These are phyloP conservation scores for Populus euphratica DNA, from an alignment of 345 rosid species.

Conservation along the genomic window DNA sequence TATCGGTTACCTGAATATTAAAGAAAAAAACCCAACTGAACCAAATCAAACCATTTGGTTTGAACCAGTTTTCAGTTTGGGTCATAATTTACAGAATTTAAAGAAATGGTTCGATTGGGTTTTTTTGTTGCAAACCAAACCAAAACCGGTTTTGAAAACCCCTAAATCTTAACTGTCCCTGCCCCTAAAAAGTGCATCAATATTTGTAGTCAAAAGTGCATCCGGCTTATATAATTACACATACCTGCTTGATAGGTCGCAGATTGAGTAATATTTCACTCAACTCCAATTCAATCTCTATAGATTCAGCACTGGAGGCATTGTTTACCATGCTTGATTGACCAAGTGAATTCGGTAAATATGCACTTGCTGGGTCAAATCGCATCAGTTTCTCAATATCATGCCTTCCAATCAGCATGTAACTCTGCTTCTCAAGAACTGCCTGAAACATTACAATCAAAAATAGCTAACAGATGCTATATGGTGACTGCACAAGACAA, in stretches of 20 bases:
- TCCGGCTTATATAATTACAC: neutral
- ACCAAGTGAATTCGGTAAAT: constrained; percentile 56
- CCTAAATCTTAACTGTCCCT: neutral
- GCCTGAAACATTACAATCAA: constrained; percentile 60
- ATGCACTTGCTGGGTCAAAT: constrained; percentile 68
- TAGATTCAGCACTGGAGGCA: constrained; percentile 43
- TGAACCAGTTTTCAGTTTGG: too few species aligned
- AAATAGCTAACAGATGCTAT: constrained; percentile 15
- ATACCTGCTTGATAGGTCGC: constrained; percentile 91
- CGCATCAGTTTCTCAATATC: constrained; percentile 97
- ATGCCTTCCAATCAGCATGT: constrained; percentile 96
- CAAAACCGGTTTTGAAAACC: too few species aligned
- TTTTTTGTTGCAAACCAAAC: too few species aligned
- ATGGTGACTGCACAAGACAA: constrained; percentile 4
- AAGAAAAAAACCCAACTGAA: too few species aligned
- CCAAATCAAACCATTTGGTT: too few species aligned
- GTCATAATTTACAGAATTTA: too few species aligned
- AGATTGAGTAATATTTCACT: constrained; percentile 64
- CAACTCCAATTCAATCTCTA: constrained; percentile 62
- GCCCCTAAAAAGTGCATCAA: neutral
- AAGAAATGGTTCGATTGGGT: too few species aligned
- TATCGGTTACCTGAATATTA: too few species aligned
- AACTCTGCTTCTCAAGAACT: constrained; percentile 96
- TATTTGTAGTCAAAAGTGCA: neutral
- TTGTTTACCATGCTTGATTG: constrained; percentile 33